These are phyloP conservation scores for Agapanthus africanus DNA, from an alignment of 106 monocot genomes.

Conservation along the genomic window DNA sequence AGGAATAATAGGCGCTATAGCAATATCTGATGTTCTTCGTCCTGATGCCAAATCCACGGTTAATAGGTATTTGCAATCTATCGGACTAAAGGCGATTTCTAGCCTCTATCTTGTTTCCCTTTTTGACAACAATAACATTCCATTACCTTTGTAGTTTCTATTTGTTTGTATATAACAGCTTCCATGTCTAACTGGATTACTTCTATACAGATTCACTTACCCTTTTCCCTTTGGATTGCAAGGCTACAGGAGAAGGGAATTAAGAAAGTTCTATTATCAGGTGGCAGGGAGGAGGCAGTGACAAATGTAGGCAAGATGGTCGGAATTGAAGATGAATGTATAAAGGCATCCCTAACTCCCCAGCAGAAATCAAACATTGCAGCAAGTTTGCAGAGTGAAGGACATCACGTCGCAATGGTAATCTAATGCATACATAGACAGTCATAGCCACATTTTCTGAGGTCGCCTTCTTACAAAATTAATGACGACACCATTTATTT, in stretches of 20 bases:
- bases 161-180: no score
- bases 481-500: no score
- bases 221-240: slow-evolving; percentile 19
- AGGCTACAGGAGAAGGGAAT: slow-evolving; percentile 84
- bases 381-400: slow-evolving; percentile 52
- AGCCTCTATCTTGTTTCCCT: no score
- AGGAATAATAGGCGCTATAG: slow-evolving; percentile 91
- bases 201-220: no score
- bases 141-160: no score
- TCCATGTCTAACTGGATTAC: no score
- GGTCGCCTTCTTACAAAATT: no score
- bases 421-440: slow-evolving; percentile 4
- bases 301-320: slow-evolving; percentile 66
- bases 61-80: slow-evolving; percentile 45
- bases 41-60: slow-evolving; percentile 80
- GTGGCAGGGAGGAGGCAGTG: slow-evolving; percentile 92
- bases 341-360: slow-evolving; percentile 65
- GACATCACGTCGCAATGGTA: slow-evolving; percentile 92
- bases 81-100: no score
- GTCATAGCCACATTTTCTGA: no score
- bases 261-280: slow-evolving; percentile 69
- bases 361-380: slow-evolving; percentile 69
- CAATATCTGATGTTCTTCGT: slow-evolving; percentile 74
- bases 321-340: slow-evolving; percentile 49
- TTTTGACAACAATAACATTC: no score